Base-by-base conservation (phyloP, 345 rosid genomes). In the Brassica rapa region DNA sequence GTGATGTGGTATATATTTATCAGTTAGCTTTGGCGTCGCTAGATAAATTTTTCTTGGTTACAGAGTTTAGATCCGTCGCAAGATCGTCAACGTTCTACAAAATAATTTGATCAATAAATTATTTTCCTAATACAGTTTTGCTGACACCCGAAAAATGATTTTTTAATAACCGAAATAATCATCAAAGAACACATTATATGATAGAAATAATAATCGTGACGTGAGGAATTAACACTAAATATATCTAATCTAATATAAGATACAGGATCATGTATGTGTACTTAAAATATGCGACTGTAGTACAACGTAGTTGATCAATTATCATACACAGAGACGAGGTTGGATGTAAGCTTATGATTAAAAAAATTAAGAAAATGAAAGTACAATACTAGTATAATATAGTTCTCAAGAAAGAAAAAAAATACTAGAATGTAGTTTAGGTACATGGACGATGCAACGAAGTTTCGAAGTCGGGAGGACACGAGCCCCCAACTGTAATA, bases 401-500 rank as follows among this genome's bases (percentile, higher is more conserved):
- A 35, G 41, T 27, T 27, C 30, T 27, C 30, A 27, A 27, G 30
- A 27, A 27, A 27, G 30, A 27, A 27, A 27, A 27, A 27, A 27
- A 27, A 27, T 27, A 27, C 30, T 27, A 27, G 4, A 35, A 0
- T 35, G 8, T 35, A 35, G 8, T 35, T 7, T 35, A 35, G 41
- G 39, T 74, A 41, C 75, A 37, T 80, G 14, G 67, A 53, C 75
- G 72, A 74, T 71, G 76, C 63, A 74, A 39, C 59, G 41, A 56
- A 64, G 62, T 64, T 70, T 56, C 59, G 62, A 68, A 75, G 70
- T 74, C 43, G 80, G 66, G 71, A 72, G 63, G 27, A 75, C 76
- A 80, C 83, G 76, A 75, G 76, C 43, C 76, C 83, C 83, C 5
- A 80, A 80, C 80, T 24, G 83, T 74, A 70, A 80, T 70, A 70